Conservation (phyloP, 73 alveolate genomes). For the Durusdinium trenchii region DNA sequence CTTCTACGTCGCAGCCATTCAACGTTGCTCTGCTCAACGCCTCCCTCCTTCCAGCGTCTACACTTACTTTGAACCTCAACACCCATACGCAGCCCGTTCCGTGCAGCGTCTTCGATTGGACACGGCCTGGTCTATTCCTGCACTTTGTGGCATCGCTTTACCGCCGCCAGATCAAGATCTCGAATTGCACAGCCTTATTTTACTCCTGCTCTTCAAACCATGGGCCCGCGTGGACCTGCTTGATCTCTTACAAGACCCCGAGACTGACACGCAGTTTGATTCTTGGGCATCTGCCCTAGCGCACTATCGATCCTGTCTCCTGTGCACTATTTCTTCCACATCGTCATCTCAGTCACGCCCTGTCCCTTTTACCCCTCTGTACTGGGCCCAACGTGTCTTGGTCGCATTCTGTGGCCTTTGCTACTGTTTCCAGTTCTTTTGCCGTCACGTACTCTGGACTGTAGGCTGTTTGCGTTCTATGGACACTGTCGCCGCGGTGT, state of each 20-base stretch:
- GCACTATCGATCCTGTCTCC: not conserved
- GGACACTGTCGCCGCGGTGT: no score
- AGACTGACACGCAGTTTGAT: not conserved
- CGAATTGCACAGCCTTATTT: not conserved
- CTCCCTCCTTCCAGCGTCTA: no score
- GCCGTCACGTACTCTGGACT: not conserved
- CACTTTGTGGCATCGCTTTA: not conserved
- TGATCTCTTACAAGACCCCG: not conserved
- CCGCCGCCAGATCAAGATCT: not conserved
- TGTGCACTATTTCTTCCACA: no score
- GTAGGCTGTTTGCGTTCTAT: no score
- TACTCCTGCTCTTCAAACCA: slow-evolving; percentile 28
- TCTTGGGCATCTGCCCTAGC: not conserved
- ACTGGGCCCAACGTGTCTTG: slow-evolving; percentile 17
- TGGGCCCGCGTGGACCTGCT: not conserved
- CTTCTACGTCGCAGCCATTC: slow-evolving; percentile 4
- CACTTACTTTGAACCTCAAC: not conserved
- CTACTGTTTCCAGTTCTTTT: not conserved
- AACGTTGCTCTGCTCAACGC: not conserved
- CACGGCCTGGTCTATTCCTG: not conserved
- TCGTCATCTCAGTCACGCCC: not conserved
- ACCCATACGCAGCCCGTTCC: not conserved
- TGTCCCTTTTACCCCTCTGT: not conserved
- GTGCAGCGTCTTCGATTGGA: not conserved
- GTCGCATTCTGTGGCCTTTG: not conserved